Conservation (phyloP, 345 rosid genomes). For the Noccaea caerulescens region DNA sequence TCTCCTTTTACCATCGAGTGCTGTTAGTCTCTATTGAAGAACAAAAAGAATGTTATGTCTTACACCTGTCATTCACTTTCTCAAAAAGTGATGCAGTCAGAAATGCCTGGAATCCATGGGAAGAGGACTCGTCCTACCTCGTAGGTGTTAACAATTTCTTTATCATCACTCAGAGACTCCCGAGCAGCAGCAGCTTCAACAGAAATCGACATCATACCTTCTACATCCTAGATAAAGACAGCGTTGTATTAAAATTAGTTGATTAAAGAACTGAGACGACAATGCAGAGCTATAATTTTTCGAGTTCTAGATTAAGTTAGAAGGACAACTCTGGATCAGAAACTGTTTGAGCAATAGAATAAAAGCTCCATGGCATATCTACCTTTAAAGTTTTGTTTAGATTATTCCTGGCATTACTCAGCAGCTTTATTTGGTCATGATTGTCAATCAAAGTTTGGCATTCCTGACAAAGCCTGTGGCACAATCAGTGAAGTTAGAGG, state of each 20-base stretch:
- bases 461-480: slow-evolving; percentile 82
- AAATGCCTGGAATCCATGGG: slow-evolving; percentile 24
- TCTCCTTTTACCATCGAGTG: slow-evolving; percentile 97
- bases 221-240: slow-evolving; percentile 72
- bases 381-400: slow-evolving; percentile 91
- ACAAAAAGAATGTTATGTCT: slow-evolving; percentile 21
- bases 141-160: slow-evolving; percentile 87
- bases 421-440: slow-evolving; percentile 97
- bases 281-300: neutral
- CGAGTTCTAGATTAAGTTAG: slow-evolving; percentile 1
- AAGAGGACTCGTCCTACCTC: slow-evolving; percentile 61
- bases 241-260: slow-evolving; percentile 10
- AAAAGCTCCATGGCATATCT: neutral
- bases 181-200: slow-evolving; percentile 96
- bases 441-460: slow-evolving; percentile 97
- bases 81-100: slow-evolving; percentile 19
- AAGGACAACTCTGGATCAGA: slow-evolving; percentile 13
- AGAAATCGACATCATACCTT: slow-evolving; percentile 99
- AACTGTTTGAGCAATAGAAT: slow-evolving; percentile 4
- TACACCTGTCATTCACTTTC: slow-evolving; percentile 15
- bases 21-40: slow-evolving; percentile 79
- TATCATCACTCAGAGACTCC: slow-evolving; percentile 93
- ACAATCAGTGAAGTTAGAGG: slow-evolving; percentile 33
- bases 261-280: slow-evolving; percentile 16
- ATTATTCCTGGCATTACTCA: slow-evolving; percentile 95